These are phyloP conservation scores for Leccinum truebloodii DNA, from an alignment of 768 basidiomycete genomes.

Conservation along the genomic window DNA sequence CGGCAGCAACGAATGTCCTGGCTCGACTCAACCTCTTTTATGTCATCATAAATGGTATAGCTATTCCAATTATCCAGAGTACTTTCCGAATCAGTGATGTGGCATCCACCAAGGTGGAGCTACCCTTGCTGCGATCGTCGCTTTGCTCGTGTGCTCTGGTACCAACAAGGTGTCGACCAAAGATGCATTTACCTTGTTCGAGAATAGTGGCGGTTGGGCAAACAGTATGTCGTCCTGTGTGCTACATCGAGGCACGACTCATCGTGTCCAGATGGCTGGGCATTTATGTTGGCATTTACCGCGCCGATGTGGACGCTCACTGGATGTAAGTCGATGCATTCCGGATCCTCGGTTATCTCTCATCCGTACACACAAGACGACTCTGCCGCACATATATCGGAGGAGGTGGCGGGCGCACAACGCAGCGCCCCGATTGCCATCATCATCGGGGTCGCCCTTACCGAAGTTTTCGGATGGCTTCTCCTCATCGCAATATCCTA, in stretches of 20 bases:
- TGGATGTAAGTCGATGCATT: constrained; percentile 51
- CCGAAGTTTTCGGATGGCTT: constrained; percentile 64
- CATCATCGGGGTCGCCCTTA: constrained; percentile 60
- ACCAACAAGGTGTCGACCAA: constrained; percentile 59
- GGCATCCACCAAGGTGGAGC: constrained; percentile 51
- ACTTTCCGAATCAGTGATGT: neutral
- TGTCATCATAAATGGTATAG: constrained; percentile 59
- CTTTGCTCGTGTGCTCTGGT: constrained; percentile 58
- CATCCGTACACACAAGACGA: constrained; percentile 48
- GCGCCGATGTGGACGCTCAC: constrained; percentile 81
- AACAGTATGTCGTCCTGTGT: constrained; percentile 43
- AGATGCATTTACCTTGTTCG: constrained; percentile 67
- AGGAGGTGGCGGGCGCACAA: constrained; percentile 67
- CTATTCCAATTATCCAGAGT: neutral
- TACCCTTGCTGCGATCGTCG: constrained; percentile 61
- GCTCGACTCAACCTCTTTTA: constrained; percentile 73
- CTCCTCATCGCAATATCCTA: constrained; percentile 64
- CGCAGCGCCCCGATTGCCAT: constrained; percentile 70
- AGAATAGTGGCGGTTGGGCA: constrained; percentile 70
- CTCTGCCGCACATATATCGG: constrained; percentile 74
- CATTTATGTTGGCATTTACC: constrained; percentile 70
- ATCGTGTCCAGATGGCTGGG: constrained; percentile 58
- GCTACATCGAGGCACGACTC: neutral
- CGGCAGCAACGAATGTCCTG: constrained; percentile 62
- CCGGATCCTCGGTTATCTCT: neutral